Evolutionary conservation across 441 rosid genomes (phyloP), one percentile per base, ranked within the genome.

Genomic region (Corymbia calophylla): DNA sequence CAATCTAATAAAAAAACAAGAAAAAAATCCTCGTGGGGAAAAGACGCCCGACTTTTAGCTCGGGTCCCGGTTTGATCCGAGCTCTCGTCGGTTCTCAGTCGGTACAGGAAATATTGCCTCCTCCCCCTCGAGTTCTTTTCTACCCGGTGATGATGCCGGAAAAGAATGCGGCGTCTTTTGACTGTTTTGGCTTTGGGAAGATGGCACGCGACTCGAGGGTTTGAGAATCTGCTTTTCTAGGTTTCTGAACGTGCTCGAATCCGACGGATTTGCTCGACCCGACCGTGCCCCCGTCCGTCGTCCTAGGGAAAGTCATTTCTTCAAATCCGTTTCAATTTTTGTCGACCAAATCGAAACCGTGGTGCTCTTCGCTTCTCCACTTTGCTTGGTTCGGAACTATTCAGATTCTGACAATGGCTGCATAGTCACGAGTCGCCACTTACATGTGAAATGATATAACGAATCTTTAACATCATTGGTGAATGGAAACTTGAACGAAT

Each of bases 151-250:
- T 44, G 9, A 23, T 23, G 51, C 5, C 5, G 8, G 9, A 39
- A 77, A 77, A 0, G 1, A 39, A 39, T 5, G n/a, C 3, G 1
- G 25, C 17, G 0, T 13, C 10, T 70, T 23, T 19, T 0, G 0
- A 11, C 5, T 19, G 3, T 39, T 13, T 9, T 11, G 17, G 11
- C 9, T 7, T 7, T 39, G 47, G 4, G 21, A 11, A 39, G 49
- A 73, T 39, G 21, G 17, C 27, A 39, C 49, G 6, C 9, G 21
- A 21, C 2, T 73, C 2, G 8, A 35, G 82, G 21, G 15, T 44
- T 73, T 17, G 21, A 23, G 5, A 44, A 5, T 21, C 0, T 19
- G 1, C 11, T 11, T 35, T 39, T 21, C 48, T 6, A 4, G 11
- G 11, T 39, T 39, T 35, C 21, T 2, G 5, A 23, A 39, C 29